Base-by-base conservation (phyloP, 768 basidiomycete species). In the Cystoderma amianthinum region DNA sequence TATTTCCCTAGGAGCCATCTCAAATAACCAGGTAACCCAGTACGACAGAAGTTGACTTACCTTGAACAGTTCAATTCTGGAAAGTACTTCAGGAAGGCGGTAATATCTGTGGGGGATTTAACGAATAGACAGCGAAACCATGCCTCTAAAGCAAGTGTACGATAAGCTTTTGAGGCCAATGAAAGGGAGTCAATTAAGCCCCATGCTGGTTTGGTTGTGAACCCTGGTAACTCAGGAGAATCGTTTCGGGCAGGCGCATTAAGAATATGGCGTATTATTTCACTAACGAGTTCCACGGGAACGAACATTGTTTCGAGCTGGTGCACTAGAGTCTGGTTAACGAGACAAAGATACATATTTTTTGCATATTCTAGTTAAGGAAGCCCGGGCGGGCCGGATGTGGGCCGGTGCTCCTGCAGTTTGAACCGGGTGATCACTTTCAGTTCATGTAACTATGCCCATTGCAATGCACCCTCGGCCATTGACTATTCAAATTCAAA, bases 61-160 rank as follows among this genome's bases (percentile, higher is more conserved):
- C 54, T 49, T 36, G 46, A 47, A 59, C 60, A 64, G 22, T 28
- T 32, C 20, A 59, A 49, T 6, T 54, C 49, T 10, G 53, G 60
- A 34, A 65, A 58, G 11, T 55, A 33, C 7, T 38, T 12, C n/a
- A 47, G 36, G 13, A 63, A 42, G 30, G 44, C 43, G 2, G 39
- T 6, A 1, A 63, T n/a, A 41, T 65, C 61, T 2, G 16, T 20
- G 0, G 59, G 48, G 2, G 44, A 48, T 33, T 37, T 47, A 16
- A 58, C 38, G 44, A 49, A 61, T n/a, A 67, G 42, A 7, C 40
- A 45, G 19, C 52, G 52, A 45, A 65, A 65, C 65, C 65, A 67
- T 38, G 46, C 46, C 25, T 55, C 52, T 1, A 67, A 45, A 5
- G 51, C 48, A 9, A 61, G 44, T 1, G 47, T 34, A 32, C 64